These are phyloP conservation scores for Schrenkiella parvula DNA, from an alignment of 345 rosid species.

Conservation along the genomic window DNA sequence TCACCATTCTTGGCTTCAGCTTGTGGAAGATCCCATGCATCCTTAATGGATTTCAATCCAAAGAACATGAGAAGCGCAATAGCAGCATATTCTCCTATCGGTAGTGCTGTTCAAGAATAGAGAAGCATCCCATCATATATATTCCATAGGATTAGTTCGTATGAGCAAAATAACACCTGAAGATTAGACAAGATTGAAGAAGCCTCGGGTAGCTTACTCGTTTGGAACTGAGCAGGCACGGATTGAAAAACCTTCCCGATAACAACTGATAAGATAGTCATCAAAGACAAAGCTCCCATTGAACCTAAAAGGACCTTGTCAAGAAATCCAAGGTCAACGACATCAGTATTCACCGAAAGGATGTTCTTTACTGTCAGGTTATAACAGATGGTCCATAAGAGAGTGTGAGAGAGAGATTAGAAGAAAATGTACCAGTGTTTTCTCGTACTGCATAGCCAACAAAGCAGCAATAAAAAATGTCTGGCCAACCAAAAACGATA, in stretches of 20 bases:
- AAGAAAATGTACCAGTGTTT: constrained; percentile 72
- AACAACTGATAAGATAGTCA: constrained; percentile 88
- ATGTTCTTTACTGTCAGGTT: background rate
- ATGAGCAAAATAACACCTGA: background rate
- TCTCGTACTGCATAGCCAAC: constrained; percentile 97
- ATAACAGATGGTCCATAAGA: background rate
- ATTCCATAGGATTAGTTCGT: background rate
- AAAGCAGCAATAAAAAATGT: constrained; percentile 97
- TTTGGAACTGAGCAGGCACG: constrained; percentile 96
- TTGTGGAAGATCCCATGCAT: constrained; percentile 90
- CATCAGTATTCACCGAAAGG: constrained; percentile 15
- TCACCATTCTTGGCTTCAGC: constrained; percentile 49
- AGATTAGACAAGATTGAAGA: background rate
- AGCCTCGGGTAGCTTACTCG: constrained; percentile 51
- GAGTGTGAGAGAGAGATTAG: constrained; percentile 12
- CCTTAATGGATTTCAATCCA: constrained; percentile 94
- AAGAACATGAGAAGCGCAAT: constrained; percentile 84
- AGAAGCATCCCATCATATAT: constrained; percentile 16
- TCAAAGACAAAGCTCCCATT: constrained; percentile 93
- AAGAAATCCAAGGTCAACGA: constrained; percentile 30
- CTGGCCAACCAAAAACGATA: constrained; percentile 43
- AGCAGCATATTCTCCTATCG: constrained; percentile 97
- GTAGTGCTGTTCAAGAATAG: constrained; percentile 62
- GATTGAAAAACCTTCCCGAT: constrained; percentile 91
- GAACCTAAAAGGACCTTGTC: constrained; percentile 96